phyloP scores from a whole-genome alignment of 257 asterid genomes.

The Mitragyna speciosa region DNA sequence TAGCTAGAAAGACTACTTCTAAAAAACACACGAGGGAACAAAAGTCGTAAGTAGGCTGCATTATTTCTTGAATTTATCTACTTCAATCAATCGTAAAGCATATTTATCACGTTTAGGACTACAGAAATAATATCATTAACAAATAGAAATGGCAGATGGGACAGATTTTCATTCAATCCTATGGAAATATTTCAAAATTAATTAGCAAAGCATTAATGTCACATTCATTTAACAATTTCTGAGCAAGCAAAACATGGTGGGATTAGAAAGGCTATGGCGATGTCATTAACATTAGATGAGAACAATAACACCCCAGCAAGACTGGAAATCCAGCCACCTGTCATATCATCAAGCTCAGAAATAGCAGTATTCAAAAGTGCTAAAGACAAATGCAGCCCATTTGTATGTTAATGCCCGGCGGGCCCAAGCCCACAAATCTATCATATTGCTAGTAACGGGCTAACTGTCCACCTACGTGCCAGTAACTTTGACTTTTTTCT shows the following conservation, averaged over 20 bases:
- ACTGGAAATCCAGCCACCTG: not conserved
- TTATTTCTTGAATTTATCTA: not conserved
- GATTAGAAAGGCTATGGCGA: not conserved
- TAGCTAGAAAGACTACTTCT: not conserved
- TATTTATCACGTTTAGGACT: not conserved
- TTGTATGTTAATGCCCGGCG: slow-evolving; percentile 5
- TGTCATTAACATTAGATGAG: not conserved
- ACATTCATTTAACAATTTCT: not conserved
- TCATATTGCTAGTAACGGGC: too few relatives aligned
- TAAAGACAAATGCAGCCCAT: slow-evolving; percentile 11
- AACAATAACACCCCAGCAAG: not conserved
- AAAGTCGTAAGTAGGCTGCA: not conserved
- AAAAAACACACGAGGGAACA: not conserved
- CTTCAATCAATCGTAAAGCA: too few relatives aligned
- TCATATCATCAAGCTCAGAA: not conserved
- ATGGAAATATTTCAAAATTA: not conserved
- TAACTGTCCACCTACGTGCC: not conserved
- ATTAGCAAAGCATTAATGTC: not conserved
- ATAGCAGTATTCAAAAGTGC: not conserved
- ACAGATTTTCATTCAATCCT: not conserved
- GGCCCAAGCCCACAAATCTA: not conserved
- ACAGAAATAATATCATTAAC: not conserved
- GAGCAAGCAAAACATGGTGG: not conserved
- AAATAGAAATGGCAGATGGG: not conserved
- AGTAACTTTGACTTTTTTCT: not conserved